Evolutionary conservation across 73 alveolate species (phyloP).

Genomic region (Tetrahymena malaccensis): DNA sequence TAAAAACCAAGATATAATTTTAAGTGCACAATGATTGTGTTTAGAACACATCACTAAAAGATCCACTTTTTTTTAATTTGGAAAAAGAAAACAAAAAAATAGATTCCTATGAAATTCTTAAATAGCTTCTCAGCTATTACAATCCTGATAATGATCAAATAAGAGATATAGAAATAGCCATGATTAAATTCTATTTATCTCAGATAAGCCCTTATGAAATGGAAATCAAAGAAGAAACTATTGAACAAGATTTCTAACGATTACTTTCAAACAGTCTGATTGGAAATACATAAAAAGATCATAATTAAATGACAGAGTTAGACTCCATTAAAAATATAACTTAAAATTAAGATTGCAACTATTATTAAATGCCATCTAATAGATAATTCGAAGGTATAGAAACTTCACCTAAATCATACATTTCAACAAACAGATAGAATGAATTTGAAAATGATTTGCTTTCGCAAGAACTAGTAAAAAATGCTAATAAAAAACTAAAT

Average conservation of each 20-base stretch:
- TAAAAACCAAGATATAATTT: not conserved
- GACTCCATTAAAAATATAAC: not conserved
- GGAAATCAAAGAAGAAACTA: not conserved
- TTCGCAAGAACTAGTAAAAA: not conserved
- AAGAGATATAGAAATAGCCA: not conserved
- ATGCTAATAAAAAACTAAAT: not conserved
- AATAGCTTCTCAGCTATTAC: not conserved
- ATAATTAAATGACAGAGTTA: not conserved
- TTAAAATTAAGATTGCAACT: not conserved
- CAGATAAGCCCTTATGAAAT: not conserved
- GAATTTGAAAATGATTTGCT: not conserved
- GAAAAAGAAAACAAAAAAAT: not conserved
- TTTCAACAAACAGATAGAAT: not conserved
- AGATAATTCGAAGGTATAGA: not conserved
- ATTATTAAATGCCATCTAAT: not conserved
- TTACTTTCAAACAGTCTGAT: not conserved
- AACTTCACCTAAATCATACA: not conserved
- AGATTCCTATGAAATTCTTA: not conserved
- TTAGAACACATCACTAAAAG: not conserved
- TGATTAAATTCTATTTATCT: not conserved
- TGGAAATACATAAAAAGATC: not conserved
- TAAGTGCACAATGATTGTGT: not conserved
- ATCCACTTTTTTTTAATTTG: not conserved
- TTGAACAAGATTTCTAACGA: not conserved
- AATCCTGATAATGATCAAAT: not conserved